Evolutionary conservation across 441 rosid species (phyloP), one percentile per base, ranked within the genome.

Genomic region (Corymbia calophylla): DNA sequence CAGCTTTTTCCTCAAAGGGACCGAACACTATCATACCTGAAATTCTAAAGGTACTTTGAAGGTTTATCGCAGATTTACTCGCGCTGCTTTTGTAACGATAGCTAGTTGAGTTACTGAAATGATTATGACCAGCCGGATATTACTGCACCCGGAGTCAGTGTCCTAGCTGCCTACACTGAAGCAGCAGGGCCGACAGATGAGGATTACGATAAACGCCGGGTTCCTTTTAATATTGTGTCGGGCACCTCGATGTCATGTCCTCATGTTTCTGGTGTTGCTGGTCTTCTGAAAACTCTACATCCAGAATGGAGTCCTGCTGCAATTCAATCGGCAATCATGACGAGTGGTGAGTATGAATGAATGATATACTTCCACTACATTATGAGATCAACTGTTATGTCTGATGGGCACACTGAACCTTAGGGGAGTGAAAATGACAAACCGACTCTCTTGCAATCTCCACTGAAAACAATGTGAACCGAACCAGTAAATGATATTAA

Each of bases 181-280:
- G 90, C 90, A 18, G 64, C 4, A n/a, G 90, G 84, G 29, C 90
- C 88, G 14, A 89, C 90, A 3, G 4, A 89, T 86, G 23, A 49
- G 53, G 88, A 35, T 25, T 13, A 66, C n/a, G 90, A 89, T 56
- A 66, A 66, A 81, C 86, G 88, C 15, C 32, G 88, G 31, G 39
- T 86, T 47, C 35, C 73, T 84, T 89, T 86, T 70, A 89, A 86
- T 86, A 88, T 73, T 21, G 29, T 86, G n/a, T 89, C 88, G 2
- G 90, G 90, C 85, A 89, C 90, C 25, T 89, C 88, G n/a, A 89
- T 89, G 88, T 89, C 90, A 0, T 86, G 90, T 86, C 90, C 88
- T 70, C 88, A 89, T 27, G 85, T 89, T 62, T 86, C 90, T 29
- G 88, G 88, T 25, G 68, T 68, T 7, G 90, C 55, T 5, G 90